Evolutionary conservation across 345 rosid species (phyloP).

Genomic region (Eutrema yunnanense): DNA sequence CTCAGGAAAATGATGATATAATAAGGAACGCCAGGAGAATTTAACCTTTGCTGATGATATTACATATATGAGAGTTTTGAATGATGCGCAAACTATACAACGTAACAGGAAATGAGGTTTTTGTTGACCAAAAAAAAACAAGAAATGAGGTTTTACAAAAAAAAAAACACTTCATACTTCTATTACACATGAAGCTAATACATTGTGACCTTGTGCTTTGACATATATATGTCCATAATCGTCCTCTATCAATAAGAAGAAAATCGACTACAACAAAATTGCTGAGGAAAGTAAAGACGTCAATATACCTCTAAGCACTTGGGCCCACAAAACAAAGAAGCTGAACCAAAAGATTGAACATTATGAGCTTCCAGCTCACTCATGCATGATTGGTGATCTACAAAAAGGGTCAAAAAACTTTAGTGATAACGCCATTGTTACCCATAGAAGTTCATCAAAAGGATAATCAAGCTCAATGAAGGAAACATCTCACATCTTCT

Average conservation of each 20-base stretch:
- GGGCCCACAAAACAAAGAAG: slow-evolving; percentile 58
- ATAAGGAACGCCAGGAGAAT: neutral
- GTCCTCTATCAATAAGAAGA: neutral
- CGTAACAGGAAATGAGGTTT: neutral
- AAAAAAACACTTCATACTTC: neutral
- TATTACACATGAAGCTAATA: neutral
- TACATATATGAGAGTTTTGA: neutral
- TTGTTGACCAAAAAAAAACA: neutral
- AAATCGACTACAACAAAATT: neutral
- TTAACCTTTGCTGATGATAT: neutral
- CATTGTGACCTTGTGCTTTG: neutral
- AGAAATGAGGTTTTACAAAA: neutral
- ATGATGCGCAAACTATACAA: neutral
- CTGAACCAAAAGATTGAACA: slow-evolving; percentile 33
- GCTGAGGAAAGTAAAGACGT: neutral
- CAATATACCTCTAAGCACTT: slow-evolving; percentile 76
- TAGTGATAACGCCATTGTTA: slow-evolving; percentile 9
- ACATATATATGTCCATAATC: neutral
- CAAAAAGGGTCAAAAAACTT: slow-evolving; percentile 12
- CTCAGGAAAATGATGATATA: neutral
- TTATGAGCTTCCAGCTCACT: slow-evolving; percentile 39
- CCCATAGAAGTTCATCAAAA: neutral
- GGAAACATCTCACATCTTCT: slow-evolving; percentile 57
- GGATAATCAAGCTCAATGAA: slow-evolving; percentile 1
- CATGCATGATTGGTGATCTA: slow-evolving; percentile 73